A percentile compares a stretch with the other conserved stretches of the same genome.
These are phyloP conservation scores for Buddleja alternifolia DNA, from an alignment of 257 asterid genomes.

Conservation along the genomic window DNA sequence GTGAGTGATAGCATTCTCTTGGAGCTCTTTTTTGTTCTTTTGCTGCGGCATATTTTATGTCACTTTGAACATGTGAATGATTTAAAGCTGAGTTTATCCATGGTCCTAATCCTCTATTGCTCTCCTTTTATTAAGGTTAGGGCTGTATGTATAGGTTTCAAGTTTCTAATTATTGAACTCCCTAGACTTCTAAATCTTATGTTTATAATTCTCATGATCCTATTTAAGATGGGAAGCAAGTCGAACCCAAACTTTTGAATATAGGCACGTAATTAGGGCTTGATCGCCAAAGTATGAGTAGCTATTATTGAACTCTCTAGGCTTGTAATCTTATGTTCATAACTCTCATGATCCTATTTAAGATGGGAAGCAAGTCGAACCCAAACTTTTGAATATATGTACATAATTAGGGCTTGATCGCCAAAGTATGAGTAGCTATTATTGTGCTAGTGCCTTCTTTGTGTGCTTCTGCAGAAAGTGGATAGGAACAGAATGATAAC, in stretches of 20 bases:
- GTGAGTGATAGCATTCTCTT: constrained; percentile 35
- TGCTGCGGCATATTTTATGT: background rate
- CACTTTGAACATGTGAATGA: background rate
- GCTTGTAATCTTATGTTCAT: background rate
- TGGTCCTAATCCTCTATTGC: background rate
- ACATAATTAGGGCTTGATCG: background rate
- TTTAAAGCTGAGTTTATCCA: background rate
- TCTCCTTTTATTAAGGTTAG: background rate
- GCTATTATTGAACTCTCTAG: background rate
- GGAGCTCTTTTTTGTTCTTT: background rate
- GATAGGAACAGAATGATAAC: background rate
- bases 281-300: background rate
- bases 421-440: background rate
- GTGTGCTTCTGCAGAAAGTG: background rate
- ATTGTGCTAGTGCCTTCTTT: background rate
- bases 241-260: background rate
- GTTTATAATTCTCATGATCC: background rate
- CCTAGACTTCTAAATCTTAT: background rate
- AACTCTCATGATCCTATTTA: background rate
- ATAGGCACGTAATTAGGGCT: background rate
- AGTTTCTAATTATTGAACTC: constrained; percentile 11
- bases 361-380: constrained; percentile 1
- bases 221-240: constrained; percentile 4
- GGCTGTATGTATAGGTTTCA: background rate
- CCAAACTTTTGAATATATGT: background rate